Conservation (phyloP, 1,284 basidiomycete genomes). For the Malassezia equina region DNA sequence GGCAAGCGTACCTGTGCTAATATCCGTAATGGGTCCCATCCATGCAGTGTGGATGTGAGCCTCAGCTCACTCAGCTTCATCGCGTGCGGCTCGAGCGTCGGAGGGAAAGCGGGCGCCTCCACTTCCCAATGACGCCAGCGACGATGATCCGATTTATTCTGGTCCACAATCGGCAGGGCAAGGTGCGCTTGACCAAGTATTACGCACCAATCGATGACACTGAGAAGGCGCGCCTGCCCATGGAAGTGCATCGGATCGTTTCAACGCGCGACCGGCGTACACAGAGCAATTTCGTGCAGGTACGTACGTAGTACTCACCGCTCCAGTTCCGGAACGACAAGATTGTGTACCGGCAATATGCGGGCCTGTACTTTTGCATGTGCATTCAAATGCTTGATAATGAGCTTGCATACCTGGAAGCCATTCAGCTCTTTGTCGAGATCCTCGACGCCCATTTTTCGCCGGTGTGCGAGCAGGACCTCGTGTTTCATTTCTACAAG, state of each 20-base stretch:
- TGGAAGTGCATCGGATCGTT: constrained; percentile 87
- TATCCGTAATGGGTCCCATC: constrained; percentile 17
- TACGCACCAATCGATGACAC: constrained; percentile 61
- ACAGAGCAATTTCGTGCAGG: constrained; percentile 98
- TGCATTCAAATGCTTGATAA: constrained; percentile 98
- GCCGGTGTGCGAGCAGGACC: constrained; percentile 89
- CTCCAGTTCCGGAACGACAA: constrained; percentile 38
- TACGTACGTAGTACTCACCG: constrained; percentile 49
- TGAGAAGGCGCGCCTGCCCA: constrained; percentile 70
- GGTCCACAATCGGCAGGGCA: constrained; percentile 92
- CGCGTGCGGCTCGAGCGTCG: neutral
- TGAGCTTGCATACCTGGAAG: constrained; percentile 90
- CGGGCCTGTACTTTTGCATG: constrained; percentile 74
- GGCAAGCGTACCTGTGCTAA: constrained; percentile 5
- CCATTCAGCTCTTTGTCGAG: constrained; percentile 95
- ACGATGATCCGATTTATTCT: constrained; percentile 84
- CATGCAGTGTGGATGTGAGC: constrained; percentile 15
- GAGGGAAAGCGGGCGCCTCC: neutral
- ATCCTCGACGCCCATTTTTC: constrained; percentile 96
- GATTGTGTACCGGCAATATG: constrained; percentile 55
- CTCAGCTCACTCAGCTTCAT: constrained; percentile 14
- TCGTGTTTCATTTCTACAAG: constrained; percentile 97
- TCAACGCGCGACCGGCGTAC: constrained; percentile 98
- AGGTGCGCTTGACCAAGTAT: constrained; percentile 93
- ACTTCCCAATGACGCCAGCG: too few relatives aligned